Evolutionary conservation across 495 filamentous ascomycete species (phyloP).

Genomic region (Neurospora pannonica): DNA sequence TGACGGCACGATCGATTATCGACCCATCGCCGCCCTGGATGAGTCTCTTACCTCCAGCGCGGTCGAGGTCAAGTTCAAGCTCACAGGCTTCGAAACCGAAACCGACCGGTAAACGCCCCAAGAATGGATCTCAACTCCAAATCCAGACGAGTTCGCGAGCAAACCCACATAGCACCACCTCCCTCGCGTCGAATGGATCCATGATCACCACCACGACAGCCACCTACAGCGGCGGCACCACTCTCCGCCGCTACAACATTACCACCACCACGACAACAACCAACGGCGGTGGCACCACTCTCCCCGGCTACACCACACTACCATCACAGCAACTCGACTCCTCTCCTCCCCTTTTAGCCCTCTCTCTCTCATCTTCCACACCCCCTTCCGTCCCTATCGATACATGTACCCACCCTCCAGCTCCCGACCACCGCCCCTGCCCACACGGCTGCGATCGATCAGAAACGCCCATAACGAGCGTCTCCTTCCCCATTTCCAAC

Average conservation of each 20-base stretch:
- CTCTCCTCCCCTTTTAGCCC: background rate
- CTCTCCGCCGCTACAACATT: background rate
- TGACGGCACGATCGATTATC: background rate
- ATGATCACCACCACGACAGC: background rate
- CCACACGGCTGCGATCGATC: background rate
- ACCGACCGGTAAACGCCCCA: background rate
- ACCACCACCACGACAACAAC: background rate
- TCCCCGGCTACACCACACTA: background rate
- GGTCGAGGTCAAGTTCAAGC: background rate
- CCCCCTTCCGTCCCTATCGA: background rate
- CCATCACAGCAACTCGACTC: background rate
- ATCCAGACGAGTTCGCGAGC: background rate
- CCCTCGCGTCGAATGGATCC: background rate
- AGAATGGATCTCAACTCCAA: background rate
- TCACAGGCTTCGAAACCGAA: background rate
- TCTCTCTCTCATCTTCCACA: background rate
- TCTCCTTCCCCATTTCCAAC: background rate
- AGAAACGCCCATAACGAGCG: background rate
- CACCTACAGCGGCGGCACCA: background rate
- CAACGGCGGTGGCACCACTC: background rate
- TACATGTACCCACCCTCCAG: background rate
- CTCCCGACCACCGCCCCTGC: background rate
- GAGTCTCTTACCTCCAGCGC: background rate
- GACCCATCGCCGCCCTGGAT: background rate
- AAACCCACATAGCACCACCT: background rate